Evolutionary conservation across 208 protist species (phyloP), one percentile per base, ranked within the genome.

Genomic region (Angomonas deanei): DNA sequence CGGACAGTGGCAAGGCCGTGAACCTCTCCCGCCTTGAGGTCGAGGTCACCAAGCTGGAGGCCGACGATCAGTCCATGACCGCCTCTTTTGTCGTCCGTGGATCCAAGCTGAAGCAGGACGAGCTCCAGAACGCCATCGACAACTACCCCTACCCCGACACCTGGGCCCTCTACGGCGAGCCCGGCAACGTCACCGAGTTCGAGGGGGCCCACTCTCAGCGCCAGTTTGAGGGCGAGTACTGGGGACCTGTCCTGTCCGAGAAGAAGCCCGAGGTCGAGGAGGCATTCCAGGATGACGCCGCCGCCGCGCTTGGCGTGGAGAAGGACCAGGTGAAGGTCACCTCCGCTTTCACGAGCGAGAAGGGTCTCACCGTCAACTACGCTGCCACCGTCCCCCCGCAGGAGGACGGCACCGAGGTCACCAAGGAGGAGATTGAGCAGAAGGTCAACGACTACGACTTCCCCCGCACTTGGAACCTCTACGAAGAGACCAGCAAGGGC

Each of bases 231-330:
- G 63, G 62, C 36, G 54, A 23, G 23, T 21, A 30, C 48, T 68
- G 66, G 66, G 66, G 50, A 34, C 23, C 61, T 19, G 55, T 70
- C 34, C 30, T 64, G 17, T 27, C 1, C 6, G 58, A 48, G 13
- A 59, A 61, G 36, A 42, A 58, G 34, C 19, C 21, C 3, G 58
- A 34, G 8, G 32, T 78, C 19, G 61, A 63, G 27, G 66, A 72
- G 24, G 72, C 72, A 42, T 78, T 78, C 52, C 42, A 61, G 57
- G 58, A 63, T 17, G 72, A 74, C 53, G 57, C 64, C 4, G 67
- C 72, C 1, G 62, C 39, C n/a, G 72, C 62, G 8, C 34, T 65
- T 2, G 52, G 34, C 39, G 61, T 49, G n/a, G 28, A 62, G 11
- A 62, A 66, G 60, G 66, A 70, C 23, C n/a, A 27, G 19, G 66